Evolutionary conservation across 228 moss, liverwort and hornwort genomes (phyloP).

Genomic region (Sphagnum fallax): DNA sequence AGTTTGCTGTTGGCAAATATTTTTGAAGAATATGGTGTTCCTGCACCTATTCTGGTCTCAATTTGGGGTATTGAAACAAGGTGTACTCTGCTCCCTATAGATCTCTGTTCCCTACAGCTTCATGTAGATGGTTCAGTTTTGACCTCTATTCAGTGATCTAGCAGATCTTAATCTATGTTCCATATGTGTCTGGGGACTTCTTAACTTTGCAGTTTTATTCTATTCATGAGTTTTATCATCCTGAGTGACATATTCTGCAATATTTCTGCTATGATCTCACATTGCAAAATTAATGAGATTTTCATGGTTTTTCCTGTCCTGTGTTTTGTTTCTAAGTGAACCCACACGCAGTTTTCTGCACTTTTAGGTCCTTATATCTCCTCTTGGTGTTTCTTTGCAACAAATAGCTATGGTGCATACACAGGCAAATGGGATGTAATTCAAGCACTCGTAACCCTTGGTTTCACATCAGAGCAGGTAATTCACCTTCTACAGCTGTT

Average conservation of each 20-base stretch:
- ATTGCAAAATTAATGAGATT: no score
- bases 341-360: not conserved
- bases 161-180: no score
- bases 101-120: not conserved
- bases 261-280: no score
- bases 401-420: slow-evolving; percentile 60
- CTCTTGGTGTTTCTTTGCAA: not conserved
- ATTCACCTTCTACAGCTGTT: not conserved
- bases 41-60: slow-evolving; percentile 50
- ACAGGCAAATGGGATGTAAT: slow-evolving; percentile 55
- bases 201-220: no score
- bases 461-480: slow-evolving; percentile 50
- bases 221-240: no score
- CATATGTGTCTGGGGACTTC: no score
- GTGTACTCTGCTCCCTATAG: slow-evolving; percentile 14
- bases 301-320: no score
- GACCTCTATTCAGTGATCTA: no score
- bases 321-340: no score
- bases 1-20: slow-evolving; percentile 41
- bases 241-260: no score
- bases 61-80: slow-evolving; percentile 78
- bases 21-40: slow-evolving; percentile 60
- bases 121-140: not conserved
- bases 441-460: slow-evolving; percentile 58
- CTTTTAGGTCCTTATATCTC: not conserved